A percentile compares a stretch with the other conserved stretches of the same genome.
Conservation (phyloP, 345 rosid species). For the Populus alba region DNA sequence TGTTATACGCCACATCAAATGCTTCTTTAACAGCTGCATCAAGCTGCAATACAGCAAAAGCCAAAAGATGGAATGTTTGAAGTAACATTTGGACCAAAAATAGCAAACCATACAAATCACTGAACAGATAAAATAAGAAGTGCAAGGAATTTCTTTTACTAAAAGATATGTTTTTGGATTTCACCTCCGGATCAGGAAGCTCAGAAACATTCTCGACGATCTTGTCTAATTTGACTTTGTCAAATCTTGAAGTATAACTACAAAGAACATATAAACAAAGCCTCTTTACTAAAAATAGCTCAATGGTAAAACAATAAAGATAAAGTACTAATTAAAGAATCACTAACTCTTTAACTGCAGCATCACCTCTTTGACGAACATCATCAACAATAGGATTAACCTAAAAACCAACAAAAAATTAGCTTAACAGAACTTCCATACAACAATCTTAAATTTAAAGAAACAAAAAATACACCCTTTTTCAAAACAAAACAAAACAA, state of each 20-base stretch:
- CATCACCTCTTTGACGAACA: conserved; percentile 69
- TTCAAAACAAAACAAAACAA: background rate
- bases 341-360: conserved; percentile 75
- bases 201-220: conserved; percentile 61
- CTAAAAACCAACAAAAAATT: conserved; percentile 19
- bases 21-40: conserved; percentile 61
- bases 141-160: background rate
- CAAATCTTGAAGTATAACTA: conserved; percentile 79
- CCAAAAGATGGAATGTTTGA: no score
- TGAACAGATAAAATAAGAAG: background rate
- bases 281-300: background rate
- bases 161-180: background rate
- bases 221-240: conserved; percentile 60
- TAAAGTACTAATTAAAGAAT: conserved; percentile 3
- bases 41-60: conserved; percentile 38
- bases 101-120: background rate
- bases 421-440: no score
- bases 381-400: conserved; percentile 79
- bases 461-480: no score
- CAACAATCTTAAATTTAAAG: background rate
- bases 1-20: conserved; percentile 84
- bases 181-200: conserved; percentile 70
- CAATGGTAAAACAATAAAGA: background rate
- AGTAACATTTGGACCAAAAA: background rate
- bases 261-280: conserved; percentile 13